Percentiles rank a stretch among this genome's conserved stretches.
These are phyloP conservation scores for Emergomyces orientalis DNA, from an alignment of 2,329 filamentous ascomycete species.

Conservation along the genomic window DNA sequence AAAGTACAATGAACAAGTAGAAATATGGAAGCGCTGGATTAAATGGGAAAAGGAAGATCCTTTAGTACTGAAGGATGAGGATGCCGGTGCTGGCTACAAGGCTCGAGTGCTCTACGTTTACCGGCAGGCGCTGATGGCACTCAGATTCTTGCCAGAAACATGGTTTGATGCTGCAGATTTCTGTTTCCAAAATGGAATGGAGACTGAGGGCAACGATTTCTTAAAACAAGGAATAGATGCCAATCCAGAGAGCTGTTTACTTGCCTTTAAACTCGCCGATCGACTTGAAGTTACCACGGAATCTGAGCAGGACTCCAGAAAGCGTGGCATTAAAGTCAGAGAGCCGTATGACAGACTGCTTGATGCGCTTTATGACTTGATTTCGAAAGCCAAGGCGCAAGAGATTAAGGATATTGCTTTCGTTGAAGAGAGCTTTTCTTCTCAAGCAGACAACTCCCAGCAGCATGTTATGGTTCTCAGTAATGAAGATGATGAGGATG, in stretches of 20 bases:
- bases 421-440: conserved; percentile 47
- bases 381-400: conserved; percentile 58
- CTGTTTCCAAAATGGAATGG: conserved; percentile 70
- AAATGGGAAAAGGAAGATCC: conserved; percentile 92
- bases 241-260: conserved; percentile 85
- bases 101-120: conserved; percentile 81
- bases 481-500: conserved; percentile 43
- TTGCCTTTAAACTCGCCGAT: conserved; percentile 84
- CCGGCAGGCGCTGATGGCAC: conserved; percentile 84
- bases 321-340: conserved; percentile 62
- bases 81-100: conserved; percentile 58
- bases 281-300: conserved; percentile 71
- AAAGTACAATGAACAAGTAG: conserved; percentile 74
- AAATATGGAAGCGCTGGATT: conserved; percentile 89
- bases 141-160: conserved; percentile 90
- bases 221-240: conserved; percentile 72
- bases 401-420: conserved; percentile 53
- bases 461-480: conserved; percentile 24
- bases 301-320: conserved; percentile 58
- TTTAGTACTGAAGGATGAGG: conserved; percentile 73
- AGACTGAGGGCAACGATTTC: conserved; percentile 65
- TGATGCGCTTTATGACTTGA: conserved; percentile 77
- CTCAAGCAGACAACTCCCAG: conserved; percentile 31
- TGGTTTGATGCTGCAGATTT: conserved; percentile 95
- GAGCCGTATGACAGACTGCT: conserved; percentile 76